Percentiles rank a stretch among this genome's conserved stretches.
These are phyloP conservation scores for Sanghuangporus sanghuang DNA, from an alignment of 1,284 basidiomycete species.

Conservation along the genomic window DNA sequence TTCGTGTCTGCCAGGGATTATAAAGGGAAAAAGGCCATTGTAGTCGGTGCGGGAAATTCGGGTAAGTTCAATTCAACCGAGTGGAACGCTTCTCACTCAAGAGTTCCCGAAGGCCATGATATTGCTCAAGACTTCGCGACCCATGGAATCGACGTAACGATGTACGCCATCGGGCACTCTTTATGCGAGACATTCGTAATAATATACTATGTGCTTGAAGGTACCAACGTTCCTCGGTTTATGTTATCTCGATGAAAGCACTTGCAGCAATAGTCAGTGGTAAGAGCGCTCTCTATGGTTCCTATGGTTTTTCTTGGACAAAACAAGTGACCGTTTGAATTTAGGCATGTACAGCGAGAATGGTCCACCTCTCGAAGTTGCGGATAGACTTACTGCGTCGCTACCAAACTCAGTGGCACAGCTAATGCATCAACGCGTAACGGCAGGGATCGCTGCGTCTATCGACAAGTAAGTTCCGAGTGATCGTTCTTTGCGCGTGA, in stretches of 20 bases:
- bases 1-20: conserved; percentile 33
- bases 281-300: background rate
- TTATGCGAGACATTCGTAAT: too few relatives aligned
- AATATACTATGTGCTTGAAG: conserved; percentile 25
- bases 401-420: conserved; percentile 28
- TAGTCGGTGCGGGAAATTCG: conserved; percentile 42
- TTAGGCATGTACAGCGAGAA: conserved; percentile 29
- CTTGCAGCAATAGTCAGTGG: background rate
- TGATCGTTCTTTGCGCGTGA: background rate
- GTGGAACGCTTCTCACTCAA: background rate
- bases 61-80: background rate
- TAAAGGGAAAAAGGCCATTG: conserved; percentile 37
- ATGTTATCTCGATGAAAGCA: conserved; percentile 29
- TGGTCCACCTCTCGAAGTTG: conserved; percentile 27
- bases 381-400: conserved; percentile 28
- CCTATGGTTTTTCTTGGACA: background rate
- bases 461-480: conserved; percentile 18
- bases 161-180: background rate
- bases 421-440: conserved; percentile 28
- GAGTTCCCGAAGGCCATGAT: conserved; percentile 11
- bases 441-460: conserved; percentile 21
- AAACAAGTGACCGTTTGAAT: background rate
- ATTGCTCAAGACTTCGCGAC: conserved; percentile 31
- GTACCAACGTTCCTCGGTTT: conserved; percentile 33
- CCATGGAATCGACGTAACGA: conserved; percentile 23